Evolutionary conservation across 2,329 filamentous ascomycete genomes (phyloP).

Genomic region (Fusarium mexicanum): DNA sequence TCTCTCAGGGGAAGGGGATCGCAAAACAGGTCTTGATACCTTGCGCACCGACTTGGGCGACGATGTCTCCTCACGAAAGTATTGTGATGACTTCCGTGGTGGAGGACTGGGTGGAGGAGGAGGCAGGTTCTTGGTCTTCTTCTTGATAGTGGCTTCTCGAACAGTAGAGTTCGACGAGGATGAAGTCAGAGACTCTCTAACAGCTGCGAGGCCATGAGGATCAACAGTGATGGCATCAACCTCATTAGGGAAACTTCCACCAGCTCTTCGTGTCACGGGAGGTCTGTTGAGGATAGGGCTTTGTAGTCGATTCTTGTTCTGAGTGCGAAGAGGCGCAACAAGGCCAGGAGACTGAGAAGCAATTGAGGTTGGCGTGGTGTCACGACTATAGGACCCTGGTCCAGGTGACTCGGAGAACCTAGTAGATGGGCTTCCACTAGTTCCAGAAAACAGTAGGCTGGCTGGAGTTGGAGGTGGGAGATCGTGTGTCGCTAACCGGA

Average conservation of each 20-base stretch:
- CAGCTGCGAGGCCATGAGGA: constrained; percentile 68
- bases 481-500: constrained; percentile 70
- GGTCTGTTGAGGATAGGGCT: constrained; percentile 67
- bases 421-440: constrained; percentile 78
- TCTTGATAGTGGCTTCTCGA: constrained; percentile 58
- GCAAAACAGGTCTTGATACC: constrained; percentile 43
- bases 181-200: constrained; percentile 75
- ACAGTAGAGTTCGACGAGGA: constrained; percentile 79
- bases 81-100: constrained; percentile 69
- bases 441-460: constrained; percentile 64
- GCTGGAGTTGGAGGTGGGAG: constrained; percentile 71
- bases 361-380: constrained; percentile 81
- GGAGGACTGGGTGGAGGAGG: constrained; percentile 68
- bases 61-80: constrained; percentile 55
- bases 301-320: constrained; percentile 61
- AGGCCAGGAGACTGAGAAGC: constrained; percentile 77
- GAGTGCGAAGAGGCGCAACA: constrained; percentile 58
- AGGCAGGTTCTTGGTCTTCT: constrained; percentile 55
- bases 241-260: constrained; percentile 64
- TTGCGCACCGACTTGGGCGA: constrained; percentile 51
- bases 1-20: constrained; percentile 49
- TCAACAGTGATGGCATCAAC: constrained; percentile 57
- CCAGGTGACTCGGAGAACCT: constrained; percentile 78
- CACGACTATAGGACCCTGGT: constrained; percentile 76
- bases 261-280: constrained; percentile 67